A percentile compares a stretch with the other conserved stretches of the same genome.
Conservation (phyloP, 192 early-diverging fungal genomes). For the Entophlyctis luteolus region DNA sequence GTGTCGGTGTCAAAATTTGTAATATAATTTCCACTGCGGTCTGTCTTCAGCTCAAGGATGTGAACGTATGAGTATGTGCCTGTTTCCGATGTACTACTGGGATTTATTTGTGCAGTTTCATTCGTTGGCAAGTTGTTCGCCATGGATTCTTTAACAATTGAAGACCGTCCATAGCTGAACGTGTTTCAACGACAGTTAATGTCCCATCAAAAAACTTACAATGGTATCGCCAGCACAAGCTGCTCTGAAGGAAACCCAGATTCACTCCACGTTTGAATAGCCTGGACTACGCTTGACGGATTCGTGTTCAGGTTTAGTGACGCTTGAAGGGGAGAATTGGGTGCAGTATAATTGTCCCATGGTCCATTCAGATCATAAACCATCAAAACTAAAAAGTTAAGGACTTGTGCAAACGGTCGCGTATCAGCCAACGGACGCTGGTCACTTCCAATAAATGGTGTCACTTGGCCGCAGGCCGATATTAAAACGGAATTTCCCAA, state of each 20-base stretch:
- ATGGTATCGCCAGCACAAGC: not conserved
- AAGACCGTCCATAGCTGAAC: not conserved
- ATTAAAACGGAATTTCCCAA: not conserved
- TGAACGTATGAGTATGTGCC: not conserved
- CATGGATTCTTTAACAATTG: not conserved
- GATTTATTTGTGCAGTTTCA: not conserved
- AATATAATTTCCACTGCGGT: conserved; percentile 49
- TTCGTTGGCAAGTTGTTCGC: not conserved
- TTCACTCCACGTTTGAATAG: not conserved
- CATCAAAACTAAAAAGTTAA: not conserved
- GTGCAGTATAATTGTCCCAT: conserved; percentile 1
- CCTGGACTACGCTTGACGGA: not conserved
- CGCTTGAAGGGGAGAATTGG: not conserved
- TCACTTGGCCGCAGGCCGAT: not conserved
- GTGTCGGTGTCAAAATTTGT: conserved; percentile 60
- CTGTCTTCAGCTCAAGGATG: not conserved
- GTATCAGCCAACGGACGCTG: not conserved
- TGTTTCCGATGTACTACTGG: not conserved
- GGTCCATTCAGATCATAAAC: conserved; percentile 10
- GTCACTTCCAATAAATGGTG: not conserved
- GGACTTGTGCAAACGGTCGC: not conserved
- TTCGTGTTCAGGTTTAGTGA: not conserved
- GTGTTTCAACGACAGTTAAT: not conserved
- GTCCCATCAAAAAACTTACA: not conserved
- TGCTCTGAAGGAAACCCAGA: conserved; percentile 1